Evolutionary conservation across 2,329 filamentous ascomycete species (phyloP), one percentile per base, ranked within the genome.

Genomic region (Amauroascus verrucosus): DNA sequence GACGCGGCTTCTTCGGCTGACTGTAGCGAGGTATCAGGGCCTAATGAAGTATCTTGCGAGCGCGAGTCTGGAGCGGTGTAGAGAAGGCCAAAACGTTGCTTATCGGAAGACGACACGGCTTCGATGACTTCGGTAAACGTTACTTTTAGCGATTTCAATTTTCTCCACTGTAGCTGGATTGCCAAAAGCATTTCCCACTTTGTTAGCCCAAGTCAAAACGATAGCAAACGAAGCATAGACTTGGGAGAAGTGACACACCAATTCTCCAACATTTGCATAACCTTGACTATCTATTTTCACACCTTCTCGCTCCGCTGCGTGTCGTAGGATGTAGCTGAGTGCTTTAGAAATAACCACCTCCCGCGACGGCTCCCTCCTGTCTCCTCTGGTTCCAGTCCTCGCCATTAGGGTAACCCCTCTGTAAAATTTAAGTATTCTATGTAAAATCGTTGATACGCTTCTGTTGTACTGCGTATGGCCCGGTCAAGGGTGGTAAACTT

Each of bases 21-120:
- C n/a, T 46, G 41, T n/a, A 43, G 30, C 38, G 48, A 8, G 18
- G 48, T 14, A 33, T 43, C 20, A 3, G 35, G 13, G 14, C 3
- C 6, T 14, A 41, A 6, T 11, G 35, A 14, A 11, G 32, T 26
- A 4, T 26, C 6, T 18, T 44, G 48, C n/a, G 48, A 33, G 40
- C 40, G 16, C 9, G 48, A 43, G 38, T 38, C 33, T 1, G 51
- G 20, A 33, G 51, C 37, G 7, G 35, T 77, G 44, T 79, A 79
- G 51, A 88, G 83, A 64, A 97, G 76, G 1, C 83, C 80, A 74
- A 94, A 98, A 37, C 93, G 86, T 69, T 96, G 86, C 73, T 98
- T 98, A 64, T 91, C 86, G 65, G 88, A 94, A 47, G 79, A 78
- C 13, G 74, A 69, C 11, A 96, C 89, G 14, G 84, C 77, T 8